These are phyloP conservation scores for Selaginella moellendorffii DNA, from an alignment of 75 land plant species.

Conservation along the genomic window DNA sequence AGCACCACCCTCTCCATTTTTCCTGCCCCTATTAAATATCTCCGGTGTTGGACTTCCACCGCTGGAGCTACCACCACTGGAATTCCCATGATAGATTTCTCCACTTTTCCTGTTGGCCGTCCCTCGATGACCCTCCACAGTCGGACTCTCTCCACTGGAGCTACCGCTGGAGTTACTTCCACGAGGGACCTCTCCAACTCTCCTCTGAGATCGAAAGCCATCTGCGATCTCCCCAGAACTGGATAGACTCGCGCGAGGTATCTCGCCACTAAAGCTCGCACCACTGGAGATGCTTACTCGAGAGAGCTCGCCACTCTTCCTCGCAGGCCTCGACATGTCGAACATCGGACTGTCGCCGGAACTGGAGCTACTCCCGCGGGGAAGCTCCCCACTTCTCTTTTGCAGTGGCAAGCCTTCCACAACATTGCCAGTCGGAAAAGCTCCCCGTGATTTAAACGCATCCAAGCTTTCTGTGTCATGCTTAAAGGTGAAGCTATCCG, in stretches of 20 bases:
- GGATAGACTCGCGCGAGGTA: not conserved
- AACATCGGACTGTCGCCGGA: not conserved
- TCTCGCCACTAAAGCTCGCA: not conserved
- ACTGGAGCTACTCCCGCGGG: not conserved
- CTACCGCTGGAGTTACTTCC: too few species aligned
- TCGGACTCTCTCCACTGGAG: too few species aligned
- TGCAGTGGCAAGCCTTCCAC: not conserved
- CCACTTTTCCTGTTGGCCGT: too few species aligned
- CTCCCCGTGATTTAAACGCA: not conserved
- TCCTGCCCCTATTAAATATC: not conserved
- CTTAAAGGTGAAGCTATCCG: not conserved
- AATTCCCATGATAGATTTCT: not conserved
- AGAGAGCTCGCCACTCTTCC: not conserved
- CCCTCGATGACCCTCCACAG: too few species aligned
- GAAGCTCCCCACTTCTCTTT: not conserved
- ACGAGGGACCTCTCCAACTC: not conserved
- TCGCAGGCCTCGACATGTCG: not conserved
- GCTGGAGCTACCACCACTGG: not conserved
- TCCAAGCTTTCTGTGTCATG: not conserved
- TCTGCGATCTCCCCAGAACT: not conserved
- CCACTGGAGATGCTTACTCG: not conserved
- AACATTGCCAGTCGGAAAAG: not conserved
- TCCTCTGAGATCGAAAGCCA: not conserved
- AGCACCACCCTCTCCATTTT: not conserved
- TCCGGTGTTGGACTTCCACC: slow-evolving; percentile 6